These are phyloP conservation scores for Cutaneotrichosporon sp. DNA, from an alignment of 1,284 basidiomycete species.

Conservation along the genomic window DNA sequence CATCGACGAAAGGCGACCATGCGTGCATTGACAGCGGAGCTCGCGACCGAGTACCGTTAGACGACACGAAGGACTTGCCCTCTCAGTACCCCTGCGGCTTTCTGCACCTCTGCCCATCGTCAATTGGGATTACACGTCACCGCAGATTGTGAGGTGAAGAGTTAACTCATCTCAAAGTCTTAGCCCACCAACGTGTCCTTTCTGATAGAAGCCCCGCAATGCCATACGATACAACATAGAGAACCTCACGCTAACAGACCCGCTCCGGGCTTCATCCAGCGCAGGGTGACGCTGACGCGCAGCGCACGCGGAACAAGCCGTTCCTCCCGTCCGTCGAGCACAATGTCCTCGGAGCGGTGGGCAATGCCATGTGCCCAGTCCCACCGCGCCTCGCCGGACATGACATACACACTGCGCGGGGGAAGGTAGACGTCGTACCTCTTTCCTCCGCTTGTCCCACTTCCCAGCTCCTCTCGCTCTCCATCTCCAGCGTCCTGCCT, in stretches of 20 bases:
- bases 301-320: constrained; percentile 34
- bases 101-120: too few species aligned
- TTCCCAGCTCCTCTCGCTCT: neutral
- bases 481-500: neutral
- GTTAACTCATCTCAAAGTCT: too few species aligned
- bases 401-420: constrained; percentile 43
- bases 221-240: neutral
- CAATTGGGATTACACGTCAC: too few species aligned
- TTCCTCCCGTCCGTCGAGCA: constrained; percentile 14
- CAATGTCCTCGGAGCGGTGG: constrained; percentile 27
- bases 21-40: too few species aligned
- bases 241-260: constrained; percentile 24
- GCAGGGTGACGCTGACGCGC: constrained; percentile 44
- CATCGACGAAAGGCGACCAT: too few species aligned
- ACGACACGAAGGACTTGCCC: too few species aligned
- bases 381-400: constrained; percentile 49
- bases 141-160: too few species aligned
- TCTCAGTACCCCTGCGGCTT: too few species aligned
- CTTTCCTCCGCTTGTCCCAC: neutral
- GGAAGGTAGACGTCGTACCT: constrained; percentile 46
- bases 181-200: too few species aligned
- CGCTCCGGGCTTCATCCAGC: constrained; percentile 45
- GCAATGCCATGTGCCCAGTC: constrained; percentile 51
- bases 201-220: neutral
- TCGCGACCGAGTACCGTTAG: too few species aligned